Percentiles rank a stretch among this genome's conserved stretches.
These are phyloP conservation scores for Fagus crenata DNA, from an alignment of 306 rosid species.

Conservation along the genomic window DNA sequence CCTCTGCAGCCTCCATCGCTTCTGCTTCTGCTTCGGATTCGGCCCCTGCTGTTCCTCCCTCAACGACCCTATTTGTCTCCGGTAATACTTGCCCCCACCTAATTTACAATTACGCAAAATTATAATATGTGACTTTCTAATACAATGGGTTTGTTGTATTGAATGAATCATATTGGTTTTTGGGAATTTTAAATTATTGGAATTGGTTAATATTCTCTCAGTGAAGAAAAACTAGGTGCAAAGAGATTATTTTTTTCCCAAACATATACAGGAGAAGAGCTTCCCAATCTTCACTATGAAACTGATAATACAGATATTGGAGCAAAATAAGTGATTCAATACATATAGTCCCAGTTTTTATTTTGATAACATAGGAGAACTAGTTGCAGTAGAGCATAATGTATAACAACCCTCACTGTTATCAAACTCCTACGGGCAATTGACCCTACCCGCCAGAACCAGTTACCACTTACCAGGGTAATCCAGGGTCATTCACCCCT, in stretches of 20 bases:
- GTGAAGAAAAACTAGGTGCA: neutral
- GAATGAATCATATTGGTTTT: neutral
- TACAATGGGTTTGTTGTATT: too few relatives aligned
- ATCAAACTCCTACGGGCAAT: too few relatives aligned
- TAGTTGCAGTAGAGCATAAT: too few relatives aligned
- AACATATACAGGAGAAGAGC: too few relatives aligned
- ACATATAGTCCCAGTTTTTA: neutral
- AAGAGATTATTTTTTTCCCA: neutral
- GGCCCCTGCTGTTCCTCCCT: neutral
- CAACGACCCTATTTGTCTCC: slow-evolving; percentile 3
- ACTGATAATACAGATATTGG: neutral
- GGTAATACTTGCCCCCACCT: neutral
- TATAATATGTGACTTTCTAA: too few relatives aligned
- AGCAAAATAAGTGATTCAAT: neutral
- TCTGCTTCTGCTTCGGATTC: neutral
- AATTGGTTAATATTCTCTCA: neutral
- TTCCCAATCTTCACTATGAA: too few relatives aligned
- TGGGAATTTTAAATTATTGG: neutral
- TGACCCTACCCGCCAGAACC: too few relatives aligned
- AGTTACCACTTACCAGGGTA: too few relatives aligned
- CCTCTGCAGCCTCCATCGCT: neutral
- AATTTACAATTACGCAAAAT: neutral
- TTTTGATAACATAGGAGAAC: too few relatives aligned
- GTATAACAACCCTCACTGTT: too few relatives aligned
- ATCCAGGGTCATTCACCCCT: too few relatives aligned